Percentiles rank a stretch among this genome's conserved stretches.
Evolutionary conservation across 1,139 yeast species (phyloP).

Genomic region (Magnusiomyces magnusii): DNA sequence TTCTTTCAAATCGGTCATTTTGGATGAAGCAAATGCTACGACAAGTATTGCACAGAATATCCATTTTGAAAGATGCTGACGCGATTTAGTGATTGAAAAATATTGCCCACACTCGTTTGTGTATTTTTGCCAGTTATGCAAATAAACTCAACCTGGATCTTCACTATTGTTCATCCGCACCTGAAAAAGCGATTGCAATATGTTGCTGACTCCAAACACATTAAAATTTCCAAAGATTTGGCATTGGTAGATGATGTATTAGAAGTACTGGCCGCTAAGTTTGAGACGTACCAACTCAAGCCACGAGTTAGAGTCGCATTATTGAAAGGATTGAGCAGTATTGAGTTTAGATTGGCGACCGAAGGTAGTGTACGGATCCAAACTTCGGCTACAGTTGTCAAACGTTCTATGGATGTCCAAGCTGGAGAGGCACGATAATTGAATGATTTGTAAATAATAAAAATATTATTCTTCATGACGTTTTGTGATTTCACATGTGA

Average conservation of each 20-base stretch:
- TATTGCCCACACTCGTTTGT: constrained; percentile 93
- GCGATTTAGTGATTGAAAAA: constrained; percentile 59
- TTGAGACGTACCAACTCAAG: constrained; percentile 59
- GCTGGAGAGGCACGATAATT: constrained; percentile 12
- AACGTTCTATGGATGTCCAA: constrained; percentile 43
- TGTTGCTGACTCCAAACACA: constrained; percentile 61
- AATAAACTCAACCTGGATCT: constrained; percentile 95
- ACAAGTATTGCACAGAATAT: constrained; percentile 82
- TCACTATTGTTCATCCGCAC: constrained; percentile 72
- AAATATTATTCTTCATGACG: too few relatives aligned
- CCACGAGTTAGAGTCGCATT: constrained; percentile 54
- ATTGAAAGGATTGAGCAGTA: constrained; percentile 66
- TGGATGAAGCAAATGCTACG: constrained; percentile 99
- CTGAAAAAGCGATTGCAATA: constrained; percentile 55
- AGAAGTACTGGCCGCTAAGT: constrained; percentile 62
- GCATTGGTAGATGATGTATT: constrained; percentile 89
- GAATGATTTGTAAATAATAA: too few relatives aligned
- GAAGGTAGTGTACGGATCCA: constrained; percentile 94
- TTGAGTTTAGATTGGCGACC: constrained; percentile 82
- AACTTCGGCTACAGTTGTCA: constrained; percentile 79
- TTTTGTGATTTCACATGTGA: neutral
- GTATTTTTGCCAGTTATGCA: constrained; percentile 92
- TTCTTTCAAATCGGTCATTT: constrained; percentile 81
- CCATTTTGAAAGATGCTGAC: neutral
- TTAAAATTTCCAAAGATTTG: constrained; percentile 49